Base-by-base conservation (phyloP, 192 early-diverging fungal species). In the Linnemannia hyalina region DNA sequence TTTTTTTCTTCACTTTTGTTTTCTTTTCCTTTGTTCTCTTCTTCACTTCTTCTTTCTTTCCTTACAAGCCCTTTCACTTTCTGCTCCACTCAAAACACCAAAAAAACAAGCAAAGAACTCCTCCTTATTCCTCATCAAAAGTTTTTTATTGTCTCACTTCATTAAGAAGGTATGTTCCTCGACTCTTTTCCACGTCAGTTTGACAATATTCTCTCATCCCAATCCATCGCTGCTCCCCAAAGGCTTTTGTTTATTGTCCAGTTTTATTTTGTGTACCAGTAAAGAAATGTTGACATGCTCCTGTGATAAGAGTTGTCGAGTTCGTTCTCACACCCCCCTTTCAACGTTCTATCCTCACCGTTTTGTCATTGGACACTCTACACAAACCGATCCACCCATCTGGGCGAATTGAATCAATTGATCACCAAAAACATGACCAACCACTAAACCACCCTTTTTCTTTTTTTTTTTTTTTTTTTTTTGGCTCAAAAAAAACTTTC, bases 1-100 rank as follows among this genome's bases (percentile, higher is more conserved):
- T 76, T 76, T 63, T 76, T 68, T 41, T 20, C 20, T 65, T 68
- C 26, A 3, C 68, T 49, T 46, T 68, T 47, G 7, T 77, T 54
- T 23, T 55, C 44, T 41, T 47, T 65, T 36, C 55, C 23, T n/a
- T 57, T n/a, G 0, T 41, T 76, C 57, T 44, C 18, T 65, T 32
- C 15, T 41, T 41, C 40, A 44, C 20, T 32, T 35, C 54, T 76
- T 76, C 20, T 11, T 76, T 40, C 23, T 41, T 40, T 26, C 6
- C n/a, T 26, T 22, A 52, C 20, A 18, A 16, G 16, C 40, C 29
- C 46, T 11, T 49, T 32, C 1, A 22, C 23, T 41, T 46, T 26
- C 40, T 57, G 16, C 38, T 36, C 11, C 38, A 16, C n/a, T 57
- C 54, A n/a, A 41, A 72, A 72, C 32, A n/a, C 16, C 47, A 72